Base-by-base conservation (phyloP, 2,329 filamentous ascomycete species). In the Microascus cirrosus region DNA sequence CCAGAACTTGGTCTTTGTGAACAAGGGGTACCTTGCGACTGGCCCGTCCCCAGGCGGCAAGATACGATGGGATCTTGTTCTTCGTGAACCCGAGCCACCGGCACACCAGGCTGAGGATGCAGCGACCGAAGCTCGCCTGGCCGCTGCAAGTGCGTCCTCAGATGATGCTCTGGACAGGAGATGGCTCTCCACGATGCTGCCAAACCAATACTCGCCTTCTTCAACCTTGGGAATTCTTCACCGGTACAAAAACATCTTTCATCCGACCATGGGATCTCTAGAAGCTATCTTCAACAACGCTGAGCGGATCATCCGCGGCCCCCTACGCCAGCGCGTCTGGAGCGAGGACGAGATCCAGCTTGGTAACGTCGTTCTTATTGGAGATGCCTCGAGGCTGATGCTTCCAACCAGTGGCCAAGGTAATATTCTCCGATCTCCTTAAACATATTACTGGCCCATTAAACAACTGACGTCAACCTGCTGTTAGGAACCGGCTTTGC, bases 401-500 rank as follows among this genome's bases (percentile, higher is more conserved):
- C 25, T 66, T 2, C 64, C 64, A 5, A 66, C 63, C 12, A 66
- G 64, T 45, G 64, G 64, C 0, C 64, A 65, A 45, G 64, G 64
- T 24, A 51, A 8, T 5, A 5, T 8, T 10, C 13, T 5, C 24
- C 48, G 2, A 22, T 51, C 3, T n/a, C 15, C 10, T n/a, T 2
- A 20, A 11, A 6, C 11, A 3, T n/a, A 3, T 3, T 25, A 28
- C 12, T 25, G 12, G 48, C 25, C 13, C n/a, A 51, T 6, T 3
- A n/a, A 18, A 12, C 45, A 24, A n/a, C 22, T 22, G 22, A 51
- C n/a, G 39, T 45, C 39, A 3, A 13, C 24, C 10, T 51, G 3
- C 13, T 20, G 10, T 12, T 22, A 51, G 48, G 48, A 5, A 65
- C 64, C 3, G 63, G 64, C 1, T 65, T 66, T 24, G 64, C 63